Conservation (phyloP, 352 stramenopile species). For the Plasmopara halstedii region DNA sequence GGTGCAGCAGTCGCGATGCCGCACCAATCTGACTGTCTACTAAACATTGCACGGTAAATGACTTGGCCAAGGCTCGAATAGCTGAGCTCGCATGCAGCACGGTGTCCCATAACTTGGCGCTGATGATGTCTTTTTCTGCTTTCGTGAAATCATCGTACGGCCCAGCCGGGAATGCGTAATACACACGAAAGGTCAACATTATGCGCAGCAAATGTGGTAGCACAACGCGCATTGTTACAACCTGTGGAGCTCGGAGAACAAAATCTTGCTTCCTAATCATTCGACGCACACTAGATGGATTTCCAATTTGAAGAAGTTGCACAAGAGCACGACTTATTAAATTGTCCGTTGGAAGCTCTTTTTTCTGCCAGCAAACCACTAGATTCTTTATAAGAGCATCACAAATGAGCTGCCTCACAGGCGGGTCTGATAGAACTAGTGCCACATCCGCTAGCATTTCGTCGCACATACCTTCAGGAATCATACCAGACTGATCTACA, state of each 20-base stretch:
- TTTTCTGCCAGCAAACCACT: constrained; percentile 43
- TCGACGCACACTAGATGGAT: constrained; percentile 62
- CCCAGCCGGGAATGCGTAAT: constrained; percentile 29
- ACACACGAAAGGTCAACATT: constrained; percentile 44
- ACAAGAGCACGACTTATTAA: constrained; percentile 69
- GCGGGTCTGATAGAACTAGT: constrained; percentile 65
- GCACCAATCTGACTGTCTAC: constrained; percentile 53
- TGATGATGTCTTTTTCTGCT: constrained; percentile 43
- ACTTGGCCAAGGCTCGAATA: constrained; percentile 59
- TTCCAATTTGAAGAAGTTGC: constrained; percentile 78
- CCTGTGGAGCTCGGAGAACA: constrained; percentile 65
- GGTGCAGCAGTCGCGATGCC: constrained; percentile 41
- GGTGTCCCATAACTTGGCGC: constrained; percentile 52
- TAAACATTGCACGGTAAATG: constrained; percentile 60
- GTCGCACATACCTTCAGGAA: constrained; percentile 74
- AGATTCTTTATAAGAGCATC: constrained; percentile 67
- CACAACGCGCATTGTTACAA: constrained; percentile 74
- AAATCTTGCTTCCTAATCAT: constrained; percentile 84
- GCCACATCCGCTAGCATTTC: constrained; percentile 67
- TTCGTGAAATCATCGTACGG: constrained; percentile 30
- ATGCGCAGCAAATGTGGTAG: constrained; percentile 59
- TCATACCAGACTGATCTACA: constrained; percentile 75
- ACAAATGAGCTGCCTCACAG: constrained; percentile 74
- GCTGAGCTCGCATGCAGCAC: constrained; percentile 62
- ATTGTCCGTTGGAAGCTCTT: constrained; percentile 77